Evolutionary conservation across 2,329 filamentous ascomycete species (phyloP), one percentile per base, ranked within the genome.

Genomic region (Anisogramma anomala): DNA sequence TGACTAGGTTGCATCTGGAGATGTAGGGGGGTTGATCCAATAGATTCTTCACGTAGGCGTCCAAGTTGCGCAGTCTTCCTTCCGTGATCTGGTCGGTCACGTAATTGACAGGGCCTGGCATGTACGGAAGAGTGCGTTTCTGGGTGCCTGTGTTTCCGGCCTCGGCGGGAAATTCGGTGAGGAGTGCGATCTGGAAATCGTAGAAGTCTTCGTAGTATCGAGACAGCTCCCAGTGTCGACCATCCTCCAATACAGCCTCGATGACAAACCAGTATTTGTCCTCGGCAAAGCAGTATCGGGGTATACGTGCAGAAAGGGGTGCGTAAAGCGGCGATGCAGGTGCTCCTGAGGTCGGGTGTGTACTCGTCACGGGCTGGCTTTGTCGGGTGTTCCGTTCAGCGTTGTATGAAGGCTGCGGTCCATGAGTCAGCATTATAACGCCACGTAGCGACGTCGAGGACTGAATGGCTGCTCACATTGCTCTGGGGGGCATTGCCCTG

Each of bases 231-330:
- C 88, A 96, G 56, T 84, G 81, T 34, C 84, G 75, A 35, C 87
- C 88, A 57, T 96, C 88, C 55, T 94, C 86, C 60, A 96, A 76
- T 53, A 81, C 74, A 18, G 84, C 86, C 59, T 95, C 88, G 45
- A 98, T 89, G 41, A 95, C 84, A 56, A 96, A 98, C 86, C 91
- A 96, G 62, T 96, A 96, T 60, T 95, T 95, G 52, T 95, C 88
- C 57, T 96, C 89, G 45, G 87, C 86, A 55, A 93, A 96, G 60
- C 86, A 94, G 64, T 94, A 96, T 47, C 86, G 75, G 13, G 89
- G 88, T 52, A 96, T 94, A 39, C 78, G 82, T 10, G 89, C 91
- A 42, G 78, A 77, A 36, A 93, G 66, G 0, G 91, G 89, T 2
- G 87, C 82, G 50, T 79, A 77, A 6, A 86, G 64, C 45, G 78